These are phyloP conservation scores for Aeschynomene evenia DNA, from an alignment of 306 rosid genomes.

Conservation along the genomic window DNA sequence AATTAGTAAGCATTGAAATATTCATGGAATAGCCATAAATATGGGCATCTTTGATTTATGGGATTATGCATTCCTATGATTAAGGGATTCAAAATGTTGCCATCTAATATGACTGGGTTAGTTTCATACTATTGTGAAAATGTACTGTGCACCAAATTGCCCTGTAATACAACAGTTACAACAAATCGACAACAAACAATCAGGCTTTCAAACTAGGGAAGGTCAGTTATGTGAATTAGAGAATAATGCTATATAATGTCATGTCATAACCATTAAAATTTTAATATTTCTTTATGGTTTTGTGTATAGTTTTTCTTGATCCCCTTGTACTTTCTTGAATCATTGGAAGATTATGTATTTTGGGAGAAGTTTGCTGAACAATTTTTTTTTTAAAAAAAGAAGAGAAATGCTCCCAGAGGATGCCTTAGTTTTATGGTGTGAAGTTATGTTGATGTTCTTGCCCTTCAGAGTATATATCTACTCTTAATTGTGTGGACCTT, in stretches of 20 bases:
- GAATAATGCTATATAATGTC: not conserved
- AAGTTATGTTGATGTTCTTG: too few relatives aligned
- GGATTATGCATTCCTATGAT: not conserved
- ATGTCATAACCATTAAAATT: not conserved
- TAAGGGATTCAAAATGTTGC: conserved; percentile 7
- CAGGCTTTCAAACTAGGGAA: not conserved
- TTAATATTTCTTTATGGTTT: too few relatives aligned
- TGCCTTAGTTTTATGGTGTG: too few relatives aligned
- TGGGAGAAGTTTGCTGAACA: too few relatives aligned
- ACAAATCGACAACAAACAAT: not conserved
- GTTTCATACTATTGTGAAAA: not conserved
- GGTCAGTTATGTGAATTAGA: not conserved
- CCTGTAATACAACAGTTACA: not conserved
- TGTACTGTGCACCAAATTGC: not conserved
- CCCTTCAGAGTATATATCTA: too few relatives aligned
- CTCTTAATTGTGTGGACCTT: too few relatives aligned
- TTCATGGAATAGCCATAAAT: not conserved
- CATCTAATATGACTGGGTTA: not conserved
- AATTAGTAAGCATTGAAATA: not conserved
- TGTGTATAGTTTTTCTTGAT: too few relatives aligned
- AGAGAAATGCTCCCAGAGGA: too few relatives aligned
- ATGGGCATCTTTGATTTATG: conserved; percentile 11
- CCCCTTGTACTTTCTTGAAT: too few relatives aligned
- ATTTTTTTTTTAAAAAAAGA: too few relatives aligned
- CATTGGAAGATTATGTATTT: too few relatives aligned